Conservation (phyloP, 192 early-diverging fungal genomes). For the Mortierella claussenii region DNA sequence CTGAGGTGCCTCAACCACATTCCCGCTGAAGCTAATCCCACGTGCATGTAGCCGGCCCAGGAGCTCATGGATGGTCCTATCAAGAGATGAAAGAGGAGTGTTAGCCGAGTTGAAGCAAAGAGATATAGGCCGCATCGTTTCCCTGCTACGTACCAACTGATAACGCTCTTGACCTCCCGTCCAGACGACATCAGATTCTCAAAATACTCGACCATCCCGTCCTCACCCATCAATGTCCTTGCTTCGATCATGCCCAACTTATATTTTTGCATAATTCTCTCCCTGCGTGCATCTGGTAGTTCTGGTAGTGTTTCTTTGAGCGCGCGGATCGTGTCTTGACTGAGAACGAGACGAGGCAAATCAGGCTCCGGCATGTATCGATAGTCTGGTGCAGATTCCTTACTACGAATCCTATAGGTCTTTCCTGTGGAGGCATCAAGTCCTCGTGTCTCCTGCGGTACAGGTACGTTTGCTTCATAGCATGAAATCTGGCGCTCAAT, state of each 20-base stretch:
- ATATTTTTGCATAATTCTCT: slow-evolving; percentile 69
- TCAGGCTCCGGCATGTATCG: slow-evolving; percentile 89
- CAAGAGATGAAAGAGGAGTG: no score
- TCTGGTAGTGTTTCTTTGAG: slow-evolving; percentile 70
- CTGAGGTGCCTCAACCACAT: slow-evolving; percentile 64
- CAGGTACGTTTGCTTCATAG: slow-evolving; percentile 61
- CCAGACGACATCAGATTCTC: slow-evolving; percentile 62
- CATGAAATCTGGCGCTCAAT: slow-evolving; percentile 75
- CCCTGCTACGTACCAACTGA: slow-evolving; percentile 53
- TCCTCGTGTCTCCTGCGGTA: slow-evolving; percentile 84
- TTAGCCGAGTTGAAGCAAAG: no score
- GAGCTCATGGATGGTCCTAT: slow-evolving; percentile 70
- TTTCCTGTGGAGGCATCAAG: slow-evolving; percentile 69
- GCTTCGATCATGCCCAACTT: slow-evolving; percentile 66
- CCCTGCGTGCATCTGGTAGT: slow-evolving; percentile 71
- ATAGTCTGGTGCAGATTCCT: slow-evolving; percentile 91
- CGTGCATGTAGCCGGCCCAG: slow-evolving; percentile 64
- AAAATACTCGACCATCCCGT: slow-evolving; percentile 80
- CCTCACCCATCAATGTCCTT: slow-evolving; percentile 74
- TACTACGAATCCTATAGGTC: slow-evolving; percentile 79
- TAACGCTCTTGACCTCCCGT: slow-evolving; percentile 19
- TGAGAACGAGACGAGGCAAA: slow-evolving; percentile 64
- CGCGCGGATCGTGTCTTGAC: slow-evolving; percentile 27
- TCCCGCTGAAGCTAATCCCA: slow-evolving; percentile 53
- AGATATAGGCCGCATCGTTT: no score